Evolutionary conservation across 2,329 filamentous ascomycete species (phyloP).

Genomic region (Capronia epimyces): DNA sequence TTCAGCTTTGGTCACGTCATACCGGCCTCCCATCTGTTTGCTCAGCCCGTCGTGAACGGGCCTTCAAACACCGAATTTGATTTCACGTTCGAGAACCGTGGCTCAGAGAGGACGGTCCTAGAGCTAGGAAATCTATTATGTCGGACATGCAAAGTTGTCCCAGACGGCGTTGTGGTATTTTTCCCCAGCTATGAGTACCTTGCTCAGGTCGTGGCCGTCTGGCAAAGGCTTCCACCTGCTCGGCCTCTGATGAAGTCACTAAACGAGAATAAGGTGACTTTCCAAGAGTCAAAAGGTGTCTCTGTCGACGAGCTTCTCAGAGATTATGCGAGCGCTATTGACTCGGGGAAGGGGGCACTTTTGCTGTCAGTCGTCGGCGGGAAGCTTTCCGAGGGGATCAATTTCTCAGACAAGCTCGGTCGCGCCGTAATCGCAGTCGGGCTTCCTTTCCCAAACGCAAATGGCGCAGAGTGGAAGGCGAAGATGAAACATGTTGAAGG

Average conservation of each 20-base stretch:
- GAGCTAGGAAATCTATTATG: conserved; percentile 70
- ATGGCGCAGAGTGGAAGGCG: conserved; percentile 86
- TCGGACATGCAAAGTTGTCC: conserved; percentile 66
- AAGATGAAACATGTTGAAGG: conserved; percentile 78
- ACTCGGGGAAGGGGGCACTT: conserved; percentile 60
- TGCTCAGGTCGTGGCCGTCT: conserved; percentile 61
- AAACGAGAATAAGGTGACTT: conserved; percentile 54
- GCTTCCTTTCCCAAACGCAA: conserved; percentile 84
- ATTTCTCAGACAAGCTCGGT: conserved; percentile 87
- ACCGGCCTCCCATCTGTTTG: conserved; percentile 71
- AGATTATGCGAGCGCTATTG: conserved; percentile 66
- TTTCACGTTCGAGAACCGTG: conserved; percentile 78
- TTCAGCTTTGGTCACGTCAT: conserved; percentile 95
- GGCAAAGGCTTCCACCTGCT: conserved; percentile 45
- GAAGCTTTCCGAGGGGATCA: conserved; percentile 95
- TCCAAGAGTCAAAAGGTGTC: conserved; percentile 48
- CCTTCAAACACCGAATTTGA: conserved; percentile 59
- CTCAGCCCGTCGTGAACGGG: conserved; percentile 60
- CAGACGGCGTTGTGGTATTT: conserved; percentile 88
- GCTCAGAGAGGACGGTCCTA: conserved; percentile 61
- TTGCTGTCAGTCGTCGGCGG: conserved; percentile 89
- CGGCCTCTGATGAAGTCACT: conserved; percentile 15
- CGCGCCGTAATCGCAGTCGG: conserved; percentile 88
- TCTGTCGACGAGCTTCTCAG: conserved; percentile 63
- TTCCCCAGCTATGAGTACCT: conserved; percentile 94